Percentiles rank a stretch among this genome's conserved stretches.
These are phyloP conservation scores for Paxillus rubicundulus DNA, from an alignment of 768 basidiomycete species.

Conservation along the genomic window DNA sequence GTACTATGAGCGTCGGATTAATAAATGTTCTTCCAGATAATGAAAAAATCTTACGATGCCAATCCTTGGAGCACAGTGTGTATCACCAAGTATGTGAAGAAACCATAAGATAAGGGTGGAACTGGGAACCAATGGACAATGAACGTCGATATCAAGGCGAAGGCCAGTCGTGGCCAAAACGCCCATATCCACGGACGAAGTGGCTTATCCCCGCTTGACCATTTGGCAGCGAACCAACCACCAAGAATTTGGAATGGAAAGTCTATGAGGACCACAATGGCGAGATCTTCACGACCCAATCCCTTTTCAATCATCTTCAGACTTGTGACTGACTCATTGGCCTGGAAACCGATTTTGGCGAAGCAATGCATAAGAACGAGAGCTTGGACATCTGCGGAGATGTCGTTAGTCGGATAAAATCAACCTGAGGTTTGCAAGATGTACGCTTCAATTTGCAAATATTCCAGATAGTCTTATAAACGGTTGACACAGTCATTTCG, in stretches of 20 bases:
- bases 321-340: constrained; percentile 86
- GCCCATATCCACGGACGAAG: constrained; percentile 87
- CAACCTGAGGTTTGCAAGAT: constrained; percentile 17
- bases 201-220: constrained; percentile 78
- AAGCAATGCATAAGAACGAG: constrained; percentile 85
- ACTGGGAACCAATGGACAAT: constrained; percentile 85
- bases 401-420: constrained; percentile 1
- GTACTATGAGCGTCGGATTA: constrained; percentile 51
- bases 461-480: constrained; percentile 93
- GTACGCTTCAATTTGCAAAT: constrained; percentile 89
- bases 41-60: constrained; percentile 57
- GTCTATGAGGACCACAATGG: constrained; percentile 93
- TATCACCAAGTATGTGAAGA: constrained; percentile 77
- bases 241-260: constrained; percentile 97
- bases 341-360: constrained; percentile 92
- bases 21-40: neutral
- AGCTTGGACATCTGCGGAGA: constrained; percentile 75
- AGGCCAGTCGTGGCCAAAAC: constrained; percentile 82
- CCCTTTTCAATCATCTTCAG: constrained; percentile 98
- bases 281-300: constrained; percentile 90
- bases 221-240: constrained; percentile 91
- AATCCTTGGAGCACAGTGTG: constrained; percentile 85
- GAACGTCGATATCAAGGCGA: constrained; percentile 68
- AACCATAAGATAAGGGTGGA: constrained; percentile 67
- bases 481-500: constrained; percentile 86